phyloP scores from a whole-genome alignment of 2,329 filamentous ascomycete genomes.

The Emmonsiellopsis sp. region DNA sequence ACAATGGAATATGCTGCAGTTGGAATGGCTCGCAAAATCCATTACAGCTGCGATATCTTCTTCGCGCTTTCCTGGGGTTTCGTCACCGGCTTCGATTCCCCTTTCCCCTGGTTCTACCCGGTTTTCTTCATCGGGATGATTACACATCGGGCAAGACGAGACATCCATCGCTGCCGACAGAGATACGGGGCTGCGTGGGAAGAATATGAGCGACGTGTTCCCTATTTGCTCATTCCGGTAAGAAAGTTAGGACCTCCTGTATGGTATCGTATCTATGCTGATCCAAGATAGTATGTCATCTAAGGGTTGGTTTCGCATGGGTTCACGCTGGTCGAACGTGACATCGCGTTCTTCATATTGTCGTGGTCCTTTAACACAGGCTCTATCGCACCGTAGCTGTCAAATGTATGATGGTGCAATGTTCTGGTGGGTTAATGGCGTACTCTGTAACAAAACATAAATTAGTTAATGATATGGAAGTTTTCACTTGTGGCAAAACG shows the following conservation, averaged over 20 bases:
- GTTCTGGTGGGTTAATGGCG: too few relatives aligned
- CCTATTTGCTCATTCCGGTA: slow-evolving; percentile 73
- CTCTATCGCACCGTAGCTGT: too few relatives aligned
- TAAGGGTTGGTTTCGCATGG: not conserved
- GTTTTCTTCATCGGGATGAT: slow-evolving; percentile 75
- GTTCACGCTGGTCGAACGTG: too few relatives aligned
- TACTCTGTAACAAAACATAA: too few relatives aligned
- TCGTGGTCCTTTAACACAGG: too few relatives aligned
- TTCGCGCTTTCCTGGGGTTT: slow-evolving; percentile 70
- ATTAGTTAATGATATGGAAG: too few relatives aligned
- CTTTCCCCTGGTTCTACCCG: slow-evolving; percentile 84
- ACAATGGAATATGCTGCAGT: slow-evolving; percentile 29
- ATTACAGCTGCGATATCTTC: slow-evolving; percentile 70
- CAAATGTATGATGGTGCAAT: too few relatives aligned
- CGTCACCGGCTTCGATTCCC: slow-evolving; percentile 64
- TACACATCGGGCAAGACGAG: slow-evolving; percentile 62
- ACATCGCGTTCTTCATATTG: too few relatives aligned
- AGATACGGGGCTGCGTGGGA: slow-evolving; percentile 80
- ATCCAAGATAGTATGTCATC: not conserved
- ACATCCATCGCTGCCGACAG: slow-evolving; percentile 62
- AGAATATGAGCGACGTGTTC: slow-evolving; percentile 69
- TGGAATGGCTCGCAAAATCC: slow-evolving; percentile 64
- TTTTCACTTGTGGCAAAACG: too few relatives aligned
- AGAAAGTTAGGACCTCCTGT: slow-evolving; percentile 14
- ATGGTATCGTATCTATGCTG: not conserved